These are phyloP conservation scores for Thinopyrum elongatum DNA, from an alignment of 176 grass and related monocot species.

Conservation along the genomic window DNA sequence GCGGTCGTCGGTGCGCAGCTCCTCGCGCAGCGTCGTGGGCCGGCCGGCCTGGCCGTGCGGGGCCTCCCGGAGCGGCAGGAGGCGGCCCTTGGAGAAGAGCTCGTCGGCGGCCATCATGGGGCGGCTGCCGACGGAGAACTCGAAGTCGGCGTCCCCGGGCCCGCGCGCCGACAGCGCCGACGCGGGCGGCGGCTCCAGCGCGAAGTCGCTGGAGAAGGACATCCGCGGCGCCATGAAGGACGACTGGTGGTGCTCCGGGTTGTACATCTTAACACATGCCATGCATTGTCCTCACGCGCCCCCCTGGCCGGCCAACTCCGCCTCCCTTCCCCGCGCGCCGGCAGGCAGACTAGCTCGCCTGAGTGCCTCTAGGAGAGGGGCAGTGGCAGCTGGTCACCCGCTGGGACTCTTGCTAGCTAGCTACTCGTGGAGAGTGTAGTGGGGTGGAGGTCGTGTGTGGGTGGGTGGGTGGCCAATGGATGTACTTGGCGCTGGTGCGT, in stretches of 20 bases:
- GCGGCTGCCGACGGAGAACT: constrained; percentile 91
- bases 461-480: constrained; percentile 23
- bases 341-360: background rate
- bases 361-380: background rate
- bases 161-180: constrained; percentile 20
- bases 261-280: constrained; percentile 90
- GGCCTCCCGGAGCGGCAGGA: constrained; percentile 73
- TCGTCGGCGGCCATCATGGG: constrained; percentile 95
- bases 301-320: background rate
- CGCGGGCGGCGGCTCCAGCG: constrained; percentile 65
- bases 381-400: background rate
- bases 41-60: constrained; percentile 26
- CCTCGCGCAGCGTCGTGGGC: constrained; percentile 61
- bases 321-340: background rate
- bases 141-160: constrained; percentile 71
- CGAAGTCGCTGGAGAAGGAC: constrained; percentile 96
- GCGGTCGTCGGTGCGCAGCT: constrained; percentile 51
- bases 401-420: background rate
- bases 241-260: constrained; percentile 77
- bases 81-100: constrained; percentile 87
- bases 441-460: constrained; percentile 13
- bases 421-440: background rate
- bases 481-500: constrained; percentile 26
- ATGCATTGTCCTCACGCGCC: constrained; percentile 42
- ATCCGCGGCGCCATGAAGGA: constrained; percentile 77